phyloP scores from a whole-genome alignment of 441 rosid genomes.

The Populus trichocarpa region DNA sequence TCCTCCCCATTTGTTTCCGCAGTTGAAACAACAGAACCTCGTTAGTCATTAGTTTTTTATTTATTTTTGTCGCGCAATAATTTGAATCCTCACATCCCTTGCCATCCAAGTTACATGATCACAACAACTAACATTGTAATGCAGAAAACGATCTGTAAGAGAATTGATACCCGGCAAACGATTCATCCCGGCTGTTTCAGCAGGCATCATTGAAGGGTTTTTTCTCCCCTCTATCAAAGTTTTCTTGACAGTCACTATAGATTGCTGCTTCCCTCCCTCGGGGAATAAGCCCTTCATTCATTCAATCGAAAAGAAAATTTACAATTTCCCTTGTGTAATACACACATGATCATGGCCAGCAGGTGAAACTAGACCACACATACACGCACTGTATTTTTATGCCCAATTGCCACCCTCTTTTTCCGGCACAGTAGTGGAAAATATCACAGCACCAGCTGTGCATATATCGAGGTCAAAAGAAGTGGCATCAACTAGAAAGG shows the following conservation, averaged over 20 bases:
- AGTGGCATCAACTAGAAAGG: too few species aligned
- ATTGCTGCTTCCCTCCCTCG: too few species aligned
- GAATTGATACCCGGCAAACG: background rate
- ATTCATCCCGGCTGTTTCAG: background rate
- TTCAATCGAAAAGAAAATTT: too few species aligned
- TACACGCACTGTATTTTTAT: too few species aligned
- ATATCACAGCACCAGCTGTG: too few species aligned
- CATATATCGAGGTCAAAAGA: too few species aligned
- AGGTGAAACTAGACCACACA: too few species aligned
- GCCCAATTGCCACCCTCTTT: too few species aligned
- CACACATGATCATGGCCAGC: too few species aligned
- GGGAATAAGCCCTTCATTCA: too few species aligned
- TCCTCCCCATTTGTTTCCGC: background rate
- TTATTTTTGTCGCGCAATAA: background rate
- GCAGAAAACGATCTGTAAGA: conserved; percentile 16
- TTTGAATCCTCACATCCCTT: background rate
- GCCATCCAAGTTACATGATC: background rate
- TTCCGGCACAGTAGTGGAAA: too few species aligned
- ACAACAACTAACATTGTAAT: background rate
- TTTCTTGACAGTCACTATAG: background rate
- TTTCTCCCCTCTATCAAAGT: background rate
- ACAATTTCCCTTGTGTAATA: background rate
- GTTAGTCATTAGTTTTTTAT: background rate
- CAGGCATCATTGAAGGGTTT: background rate
- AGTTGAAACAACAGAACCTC: background rate